phyloP scores from a whole-genome alignment of 805 yeast genomes.

The Hanseniaspora mollemarum region DNA sequence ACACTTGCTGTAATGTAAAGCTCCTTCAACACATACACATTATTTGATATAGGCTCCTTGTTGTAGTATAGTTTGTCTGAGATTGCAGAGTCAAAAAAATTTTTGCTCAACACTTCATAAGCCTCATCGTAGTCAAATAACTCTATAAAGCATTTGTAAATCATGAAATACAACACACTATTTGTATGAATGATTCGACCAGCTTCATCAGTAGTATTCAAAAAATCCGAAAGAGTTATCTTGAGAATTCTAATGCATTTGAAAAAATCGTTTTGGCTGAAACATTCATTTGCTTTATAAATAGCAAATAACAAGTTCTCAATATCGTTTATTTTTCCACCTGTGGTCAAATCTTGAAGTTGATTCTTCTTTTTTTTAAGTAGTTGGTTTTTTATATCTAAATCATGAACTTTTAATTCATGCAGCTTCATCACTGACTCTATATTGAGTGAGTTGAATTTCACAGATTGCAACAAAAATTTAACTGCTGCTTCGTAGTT shows the following conservation, averaged over 20 bases:
- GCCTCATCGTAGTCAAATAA: neutral
- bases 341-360: neutral
- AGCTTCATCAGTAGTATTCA: neutral
- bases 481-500: conserved; percentile 84
- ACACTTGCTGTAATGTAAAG: neutral
- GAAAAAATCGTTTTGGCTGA: neutral
- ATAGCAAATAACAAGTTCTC: neutral
- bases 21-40: neutral
- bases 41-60: neutral
- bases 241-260: conserved; percentile 1
- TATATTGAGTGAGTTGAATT: conserved; percentile 55
- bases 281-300: neutral
- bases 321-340: neutral
- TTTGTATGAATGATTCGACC: neutral
- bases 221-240: neutral
- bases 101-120: neutral
- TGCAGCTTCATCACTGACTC: neutral
- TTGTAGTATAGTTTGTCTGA: neutral
- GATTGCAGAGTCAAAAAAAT: neutral
- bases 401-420: neutral
- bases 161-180: neutral
- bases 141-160: neutral
- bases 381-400: neutral
- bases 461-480: conserved; percentile 71
- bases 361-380: neutral